These are phyloP conservation scores for Aspergillus fumigatus DNA, from an alignment of 2,329 filamentous ascomycete genomes.

Conservation along the genomic window DNA sequence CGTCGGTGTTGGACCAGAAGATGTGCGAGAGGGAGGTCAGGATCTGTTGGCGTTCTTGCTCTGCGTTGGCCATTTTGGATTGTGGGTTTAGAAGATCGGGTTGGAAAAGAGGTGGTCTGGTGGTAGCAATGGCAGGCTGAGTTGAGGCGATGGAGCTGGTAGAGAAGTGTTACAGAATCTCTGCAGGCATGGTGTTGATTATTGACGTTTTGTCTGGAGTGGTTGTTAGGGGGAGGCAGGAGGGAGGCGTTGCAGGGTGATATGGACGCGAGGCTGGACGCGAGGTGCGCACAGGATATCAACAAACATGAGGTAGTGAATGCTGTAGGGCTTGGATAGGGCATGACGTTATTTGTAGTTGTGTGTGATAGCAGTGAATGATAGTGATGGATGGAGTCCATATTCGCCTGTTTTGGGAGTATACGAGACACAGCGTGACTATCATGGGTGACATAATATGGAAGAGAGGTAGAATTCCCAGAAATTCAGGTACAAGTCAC, in stretches of 20 bases:
- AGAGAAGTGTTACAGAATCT: background rate
- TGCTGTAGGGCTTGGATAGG: background rate
- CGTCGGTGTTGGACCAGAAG: conserved; percentile 3
- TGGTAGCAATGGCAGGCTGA: background rate
- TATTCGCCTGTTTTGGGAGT: background rate
- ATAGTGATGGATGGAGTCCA: background rate
- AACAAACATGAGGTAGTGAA: background rate
- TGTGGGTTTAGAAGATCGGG: background rate
- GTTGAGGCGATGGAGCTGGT: background rate
- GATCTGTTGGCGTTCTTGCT: conserved; percentile 2
- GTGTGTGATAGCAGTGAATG: background rate
- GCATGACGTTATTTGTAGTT: background rate
- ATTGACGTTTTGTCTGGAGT: background rate
- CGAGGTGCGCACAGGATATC: background rate
- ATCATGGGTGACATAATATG: background rate
- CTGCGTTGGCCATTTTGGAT: conserved; percentile 6
- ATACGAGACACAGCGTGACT: background rate
- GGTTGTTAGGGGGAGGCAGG: background rate
- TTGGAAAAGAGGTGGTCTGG: background rate
- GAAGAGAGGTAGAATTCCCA: too few species aligned
- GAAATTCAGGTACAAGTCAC: background rate
- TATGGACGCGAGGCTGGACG: background rate
- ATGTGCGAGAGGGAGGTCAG: background rate
- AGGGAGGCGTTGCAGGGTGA: background rate
- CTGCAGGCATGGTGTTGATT: background rate